These are phyloP conservation scores for Eucalyptus camaldulensis DNA, from an alignment of 345 rosid species.

Conservation along the genomic window DNA sequence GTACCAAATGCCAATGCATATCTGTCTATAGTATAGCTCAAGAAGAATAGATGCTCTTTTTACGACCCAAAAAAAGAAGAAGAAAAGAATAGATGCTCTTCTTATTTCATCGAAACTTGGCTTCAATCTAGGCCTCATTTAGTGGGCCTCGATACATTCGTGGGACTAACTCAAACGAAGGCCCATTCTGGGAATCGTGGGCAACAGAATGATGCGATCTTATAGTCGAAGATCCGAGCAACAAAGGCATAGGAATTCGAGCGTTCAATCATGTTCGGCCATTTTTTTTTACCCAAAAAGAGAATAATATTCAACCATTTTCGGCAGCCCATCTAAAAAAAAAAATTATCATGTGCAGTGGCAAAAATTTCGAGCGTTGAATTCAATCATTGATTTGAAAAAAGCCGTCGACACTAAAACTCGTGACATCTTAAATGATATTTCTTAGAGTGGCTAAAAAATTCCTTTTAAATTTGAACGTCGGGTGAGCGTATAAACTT, in stretches of 20 bases:
- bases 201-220: not conserved
- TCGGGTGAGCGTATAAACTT: not conserved
- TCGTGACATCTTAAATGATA: not conserved
- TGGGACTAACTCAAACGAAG: not conserved
- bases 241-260: not conserved
- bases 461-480: not conserved
- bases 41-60: not conserved
- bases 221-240: not conserved
- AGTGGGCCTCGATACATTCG: not conserved
- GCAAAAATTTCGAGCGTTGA: not conserved
- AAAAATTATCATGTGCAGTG: not conserved
- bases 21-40: not conserved
- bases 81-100: not conserved
- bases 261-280: not conserved
- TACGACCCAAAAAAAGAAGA: no score
- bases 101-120: not conserved
- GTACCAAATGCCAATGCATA: not conserved
- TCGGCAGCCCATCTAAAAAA: not conserved
- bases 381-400: not conserved
- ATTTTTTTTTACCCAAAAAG: not conserved
- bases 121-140: not conserved
- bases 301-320: not conserved
- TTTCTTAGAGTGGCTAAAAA: rapidly evolving
- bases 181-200: not conserved
- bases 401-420: not conserved